Percentiles rank a stretch among this genome's conserved stretches.
phyloP scores from a whole-genome alignment of 2,329 filamentous ascomycete genomes.

The Xylaria hypoxylon region DNA sequence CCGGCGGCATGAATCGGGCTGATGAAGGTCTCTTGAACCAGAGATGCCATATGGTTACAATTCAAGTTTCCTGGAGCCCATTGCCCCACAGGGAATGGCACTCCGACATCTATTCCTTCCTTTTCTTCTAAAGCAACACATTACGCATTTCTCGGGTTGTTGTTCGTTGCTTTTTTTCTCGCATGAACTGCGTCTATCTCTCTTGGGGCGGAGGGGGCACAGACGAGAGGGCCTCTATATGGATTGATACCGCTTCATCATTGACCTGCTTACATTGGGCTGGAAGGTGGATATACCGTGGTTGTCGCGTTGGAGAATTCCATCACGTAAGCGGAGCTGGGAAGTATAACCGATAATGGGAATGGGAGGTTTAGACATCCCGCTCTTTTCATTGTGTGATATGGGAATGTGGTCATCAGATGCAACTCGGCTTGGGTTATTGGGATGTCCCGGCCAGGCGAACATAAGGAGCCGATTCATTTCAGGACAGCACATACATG shows the following conservation, averaged over 20 bases:
- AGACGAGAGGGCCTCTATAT: conserved; percentile 4
- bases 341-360: conserved; percentile 32
- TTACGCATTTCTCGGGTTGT: conserved; percentile 36
- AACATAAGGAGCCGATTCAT: conserved; percentile 19
- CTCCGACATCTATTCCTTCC: conserved; percentile 27
- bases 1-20: conserved; percentile 13
- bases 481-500: conserved; percentile 38
- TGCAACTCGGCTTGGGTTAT: conserved; percentile 36
- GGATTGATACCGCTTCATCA: conserved; percentile 8
- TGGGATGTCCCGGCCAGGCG: conserved; percentile 31
- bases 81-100: conserved; percentile 11
- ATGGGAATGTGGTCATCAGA: conserved; percentile 33
- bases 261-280: conserved; percentile 20
- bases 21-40: conserved; percentile 13
- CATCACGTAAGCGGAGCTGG: conserved; percentile 24
- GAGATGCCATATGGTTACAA: conserved; percentile 14
- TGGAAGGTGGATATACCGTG: conserved; percentile 19
- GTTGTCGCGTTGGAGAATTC: conserved; percentile 22
- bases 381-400: conserved; percentile 37
- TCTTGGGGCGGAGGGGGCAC: conserved; percentile 5
- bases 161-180: conserved; percentile 44
- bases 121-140: conserved; percentile 29
- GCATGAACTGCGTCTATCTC: conserved; percentile 26
- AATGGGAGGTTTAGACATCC: conserved; percentile 22
- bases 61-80: conserved; percentile 7